Conservation (phyloP, 768 basidiomycete genomes). For the Rhizopogon roseolus region DNA sequence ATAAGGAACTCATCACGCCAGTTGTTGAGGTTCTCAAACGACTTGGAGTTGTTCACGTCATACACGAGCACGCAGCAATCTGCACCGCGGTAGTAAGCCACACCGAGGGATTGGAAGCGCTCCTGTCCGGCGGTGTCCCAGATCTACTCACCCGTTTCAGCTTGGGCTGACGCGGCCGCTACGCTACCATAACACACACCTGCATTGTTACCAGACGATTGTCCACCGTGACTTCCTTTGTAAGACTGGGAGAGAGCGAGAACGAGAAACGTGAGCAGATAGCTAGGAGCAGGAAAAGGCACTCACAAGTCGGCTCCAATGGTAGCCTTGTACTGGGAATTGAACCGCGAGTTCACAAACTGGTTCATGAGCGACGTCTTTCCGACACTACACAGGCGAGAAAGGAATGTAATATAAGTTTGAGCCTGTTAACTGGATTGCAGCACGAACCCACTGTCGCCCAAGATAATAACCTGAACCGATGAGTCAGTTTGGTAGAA, state of each 20-base stretch:
- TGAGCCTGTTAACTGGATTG: slow-evolving; percentile 4
- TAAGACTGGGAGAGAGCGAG: slow-evolving; percentile 55
- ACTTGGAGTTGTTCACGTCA: slow-evolving; percentile 98
- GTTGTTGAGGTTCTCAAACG: slow-evolving; percentile 96
- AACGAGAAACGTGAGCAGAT: slow-evolving; percentile 16
- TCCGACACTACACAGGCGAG: slow-evolving; percentile 61
- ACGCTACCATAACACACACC: slow-evolving; percentile 37
- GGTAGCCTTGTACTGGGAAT: slow-evolving; percentile 99
- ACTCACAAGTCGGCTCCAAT: slow-evolving; percentile 95
- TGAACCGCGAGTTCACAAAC: slow-evolving; percentile 99
- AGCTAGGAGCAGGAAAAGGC: slow-evolving; percentile 8
- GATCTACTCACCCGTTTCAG: slow-evolving; percentile 46
- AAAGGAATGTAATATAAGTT: slow-evolving; percentile 6
- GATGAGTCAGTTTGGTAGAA: slow-evolving; percentile 6
- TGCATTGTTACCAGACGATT: slow-evolving; percentile 99
- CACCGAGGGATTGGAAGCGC: slow-evolving; percentile 97
- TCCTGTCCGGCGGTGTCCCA: slow-evolving; percentile 99
- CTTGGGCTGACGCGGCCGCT: slow-evolving; percentile 3
- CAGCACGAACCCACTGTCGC: slow-evolving; percentile 84
- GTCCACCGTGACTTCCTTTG: slow-evolving; percentile 98
- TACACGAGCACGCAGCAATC: slow-evolving; percentile 99
- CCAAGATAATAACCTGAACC: slow-evolving; percentile 92
- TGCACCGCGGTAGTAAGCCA: slow-evolving; percentile 98
- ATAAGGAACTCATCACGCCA: slow-evolving; percentile 99
- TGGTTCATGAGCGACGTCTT: slow-evolving; percentile 99